Evolutionary conservation across 129 eudicot species (phyloP), one percentile per base, ranked within the genome.

Genomic region (Centella asiatica): DNA sequence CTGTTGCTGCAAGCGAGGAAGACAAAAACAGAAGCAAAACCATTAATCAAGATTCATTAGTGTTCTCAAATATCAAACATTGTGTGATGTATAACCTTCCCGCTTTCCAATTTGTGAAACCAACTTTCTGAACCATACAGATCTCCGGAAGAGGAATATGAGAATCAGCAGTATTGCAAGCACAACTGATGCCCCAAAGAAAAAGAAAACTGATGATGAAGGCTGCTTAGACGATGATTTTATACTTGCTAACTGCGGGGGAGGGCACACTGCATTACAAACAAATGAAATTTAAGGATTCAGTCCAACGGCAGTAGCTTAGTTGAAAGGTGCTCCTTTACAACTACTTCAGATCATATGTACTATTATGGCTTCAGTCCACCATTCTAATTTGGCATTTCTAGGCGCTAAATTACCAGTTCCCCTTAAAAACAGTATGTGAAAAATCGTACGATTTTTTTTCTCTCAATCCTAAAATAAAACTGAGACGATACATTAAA

Each of bases 131-230:
- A 77, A 46, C 44, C 70, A 67, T 32, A 19, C 12, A 11, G 69
- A 32, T 62, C 65, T 86, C 46, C 76, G 55, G 32, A 79, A 52
- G 39, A 76, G 39, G 2, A 74, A 36, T 15, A 86, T 23, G 44
- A 80, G 59, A 68, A 82, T 64, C 18, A 82, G 61, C 68, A 86
- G 27, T 39, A 77, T 24, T 27, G 77, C 60, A 24, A 80, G 82
- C 68, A 82, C 32, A 39, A 82, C 42, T 57, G 72, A 42, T 15
- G 76, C 86, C 44, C 95, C 95, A 0, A 86, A 76, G 62, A 82
- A 72, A 50, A 74, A 69, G 78, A 57, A 69, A 18, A 86, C 34
- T 60, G 76, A 74, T 2, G 67, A 18, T 1, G 72, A 44, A 28
- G 64, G 57, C 20, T 75, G 60, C 74, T 68, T 69, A 20, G 69